Evolutionary conservation across 305 asterid species (phyloP).

Genomic region (Solanum aculeatissimum): DNA sequence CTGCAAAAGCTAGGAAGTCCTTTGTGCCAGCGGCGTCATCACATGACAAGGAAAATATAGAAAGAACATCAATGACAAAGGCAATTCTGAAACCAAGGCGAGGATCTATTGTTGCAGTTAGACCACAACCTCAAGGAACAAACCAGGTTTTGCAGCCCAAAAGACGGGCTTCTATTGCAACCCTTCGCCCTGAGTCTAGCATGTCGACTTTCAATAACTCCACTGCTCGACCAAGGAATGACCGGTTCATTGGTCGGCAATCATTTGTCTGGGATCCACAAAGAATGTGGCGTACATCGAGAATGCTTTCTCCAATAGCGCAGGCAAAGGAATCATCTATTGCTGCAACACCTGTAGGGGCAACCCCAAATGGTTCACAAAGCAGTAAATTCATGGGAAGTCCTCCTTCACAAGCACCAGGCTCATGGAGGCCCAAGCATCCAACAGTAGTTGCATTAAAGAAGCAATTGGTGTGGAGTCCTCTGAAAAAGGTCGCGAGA

Average conservation of each 20-base stretch:
- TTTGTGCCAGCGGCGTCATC: constrained; percentile 34
- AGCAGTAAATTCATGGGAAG: constrained; percentile 75
- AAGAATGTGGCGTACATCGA: constrained; percentile 53
- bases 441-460: constrained; percentile 82
- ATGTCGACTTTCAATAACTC: constrained; percentile 24
- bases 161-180: constrained; percentile 61
- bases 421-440: constrained; percentile 85
- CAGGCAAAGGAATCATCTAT: constrained; percentile 18
- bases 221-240: constrained; percentile 15
- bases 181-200: constrained; percentile 21
- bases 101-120: constrained; percentile 45
- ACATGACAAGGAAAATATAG: constrained; percentile 44
- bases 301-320: constrained; percentile 49
- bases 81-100: constrained; percentile 48
- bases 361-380: constrained; percentile 44
- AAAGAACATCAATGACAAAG: constrained; percentile 16
- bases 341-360: constrained; percentile 15
- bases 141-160: constrained; percentile 47
- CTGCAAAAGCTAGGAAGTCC: constrained; percentile 32
- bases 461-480: constrained; percentile 88
- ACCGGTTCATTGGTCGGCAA: constrained; percentile 32
- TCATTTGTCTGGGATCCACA: constrained; percentile 89
- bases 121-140: constrained; percentile 31
- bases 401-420: constrained; percentile 50
- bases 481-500: constrained; percentile 50